These are phyloP conservation scores for Rhizomucor pusillus DNA, from an alignment of 371 early-diverging fungal genomes.

Conservation along the genomic window DNA sequence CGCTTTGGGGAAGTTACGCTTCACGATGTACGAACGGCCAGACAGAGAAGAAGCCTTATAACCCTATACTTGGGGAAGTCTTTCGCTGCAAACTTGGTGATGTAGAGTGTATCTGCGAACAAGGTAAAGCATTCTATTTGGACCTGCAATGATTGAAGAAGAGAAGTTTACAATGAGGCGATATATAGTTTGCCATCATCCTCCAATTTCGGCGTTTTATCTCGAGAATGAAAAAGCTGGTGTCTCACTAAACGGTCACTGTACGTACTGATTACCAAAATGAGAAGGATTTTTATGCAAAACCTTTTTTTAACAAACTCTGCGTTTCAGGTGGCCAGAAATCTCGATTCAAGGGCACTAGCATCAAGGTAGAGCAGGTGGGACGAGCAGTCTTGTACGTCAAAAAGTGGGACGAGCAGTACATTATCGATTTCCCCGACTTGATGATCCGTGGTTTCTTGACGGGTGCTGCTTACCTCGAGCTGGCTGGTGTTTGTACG, in stretches of 20 bases:
- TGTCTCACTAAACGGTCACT: constrained; percentile 63
- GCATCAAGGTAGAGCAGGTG: constrained; percentile 60
- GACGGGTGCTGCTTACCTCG: constrained; percentile 56
- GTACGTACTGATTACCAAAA: constrained; percentile 28
- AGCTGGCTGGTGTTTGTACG: constrained; percentile 48
- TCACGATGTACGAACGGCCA: constrained; percentile 36
- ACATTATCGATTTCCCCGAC: constrained; percentile 54
- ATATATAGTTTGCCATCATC: constrained; percentile 85
- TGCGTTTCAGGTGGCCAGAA: constrained; percentile 44
- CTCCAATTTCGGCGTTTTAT: constrained; percentile 81
- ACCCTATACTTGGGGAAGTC: constrained; percentile 89
- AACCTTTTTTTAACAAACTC: neutral
- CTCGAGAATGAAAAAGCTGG: constrained; percentile 66
- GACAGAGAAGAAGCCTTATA: constrained; percentile 77
- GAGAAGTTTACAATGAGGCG: neutral
- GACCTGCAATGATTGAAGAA: no score
- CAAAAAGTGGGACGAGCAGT: constrained; percentile 47
- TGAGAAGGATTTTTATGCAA: neutral
- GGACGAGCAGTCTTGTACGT: constrained; percentile 48
- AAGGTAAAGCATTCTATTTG: constrained; percentile 23
- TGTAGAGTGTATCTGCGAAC: constrained; percentile 57
- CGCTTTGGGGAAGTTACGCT: constrained; percentile 66
- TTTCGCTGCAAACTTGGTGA: constrained; percentile 56
- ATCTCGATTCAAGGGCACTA: constrained; percentile 60
- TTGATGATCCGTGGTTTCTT: constrained; percentile 58